Percentiles rank a stretch among this genome's conserved stretches.
Conservation (phyloP, 768 basidiomycete genomes). For the Dioszegia hungarica region DNA sequence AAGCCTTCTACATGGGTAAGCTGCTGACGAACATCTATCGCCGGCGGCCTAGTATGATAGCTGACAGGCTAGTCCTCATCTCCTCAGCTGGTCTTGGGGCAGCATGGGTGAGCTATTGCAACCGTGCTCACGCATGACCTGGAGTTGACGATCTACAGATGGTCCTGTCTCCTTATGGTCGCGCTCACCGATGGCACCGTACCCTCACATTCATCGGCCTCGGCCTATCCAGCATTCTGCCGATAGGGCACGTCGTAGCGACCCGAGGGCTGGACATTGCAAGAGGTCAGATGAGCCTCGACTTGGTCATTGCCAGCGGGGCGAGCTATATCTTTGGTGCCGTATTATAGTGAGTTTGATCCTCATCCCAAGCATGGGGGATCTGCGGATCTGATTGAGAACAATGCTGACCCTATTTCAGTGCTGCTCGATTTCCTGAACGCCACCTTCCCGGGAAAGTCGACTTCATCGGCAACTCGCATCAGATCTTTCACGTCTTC, state of each 20-base stretch:
- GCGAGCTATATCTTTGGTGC: slow-evolving; percentile 73
- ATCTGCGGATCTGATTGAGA: no score
- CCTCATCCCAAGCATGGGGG: neutral
- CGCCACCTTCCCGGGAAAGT: slow-evolving; percentile 68
- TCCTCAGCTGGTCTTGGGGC: neutral
- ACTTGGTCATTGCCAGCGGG: slow-evolving; percentile 67
- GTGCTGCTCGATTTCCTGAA: slow-evolving; percentile 80
- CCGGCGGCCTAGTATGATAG: neutral
- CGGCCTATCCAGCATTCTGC: slow-evolving; percentile 65
- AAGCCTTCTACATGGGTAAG: slow-evolving; percentile 30
- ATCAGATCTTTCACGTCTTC: slow-evolving; percentile 83
- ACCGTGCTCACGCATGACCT: neutral
- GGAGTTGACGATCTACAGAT: slow-evolving; percentile 51
- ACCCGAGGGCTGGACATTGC: slow-evolving; percentile 60
- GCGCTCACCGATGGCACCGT: slow-evolving; percentile 67
- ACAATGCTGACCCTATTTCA: slow-evolving; percentile 44
- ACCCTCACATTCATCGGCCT: slow-evolving; percentile 74
- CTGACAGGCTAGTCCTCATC: neutral
- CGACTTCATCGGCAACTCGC: slow-evolving; percentile 72
- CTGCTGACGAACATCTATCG: slow-evolving; percentile 3
- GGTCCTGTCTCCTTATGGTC: slow-evolving; percentile 72
- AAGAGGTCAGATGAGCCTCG: slow-evolving; percentile 62
- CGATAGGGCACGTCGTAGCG: slow-evolving; percentile 62
- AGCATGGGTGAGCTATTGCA: neutral
- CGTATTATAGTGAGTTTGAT: slow-evolving; percentile 64